Evolutionary conservation across 768 basidiomycete species (phyloP).

Genomic region (Lactifluus echinatus): DNA sequence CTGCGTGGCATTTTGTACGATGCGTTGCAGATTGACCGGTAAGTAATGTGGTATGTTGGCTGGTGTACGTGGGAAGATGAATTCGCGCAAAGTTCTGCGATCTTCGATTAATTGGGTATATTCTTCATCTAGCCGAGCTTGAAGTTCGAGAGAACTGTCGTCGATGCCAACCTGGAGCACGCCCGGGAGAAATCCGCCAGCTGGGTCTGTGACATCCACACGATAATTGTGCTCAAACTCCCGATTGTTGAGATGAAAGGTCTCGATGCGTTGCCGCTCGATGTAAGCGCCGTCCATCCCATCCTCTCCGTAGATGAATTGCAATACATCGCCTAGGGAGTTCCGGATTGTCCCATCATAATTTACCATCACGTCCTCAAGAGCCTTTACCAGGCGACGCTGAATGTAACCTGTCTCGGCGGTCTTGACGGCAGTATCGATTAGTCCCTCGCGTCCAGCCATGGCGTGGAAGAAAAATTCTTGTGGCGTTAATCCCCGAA

Average conservation of each 20-base stretch:
- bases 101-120: constrained; percentile 58
- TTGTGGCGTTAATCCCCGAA: constrained; percentile 92
- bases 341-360: constrained; percentile 98
- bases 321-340: constrained; percentile 90
- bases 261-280: constrained; percentile 90
- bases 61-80: constrained; percentile 74
- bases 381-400: constrained; percentile 92
- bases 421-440: constrained; percentile 99
- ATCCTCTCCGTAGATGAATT: constrained; percentile 97
- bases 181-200: constrained; percentile 70
- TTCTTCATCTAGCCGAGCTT: constrained; percentile 77
- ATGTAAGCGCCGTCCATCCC: constrained; percentile 99
- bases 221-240: constrained; percentile 89
- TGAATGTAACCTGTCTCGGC: constrained; percentile 99
- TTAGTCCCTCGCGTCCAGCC: constrained; percentile 98
- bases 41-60: constrained; percentile 72
- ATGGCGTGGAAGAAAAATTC: constrained; percentile 99
- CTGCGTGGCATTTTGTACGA: constrained; percentile 90
- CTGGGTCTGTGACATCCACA: constrained; percentile 86
- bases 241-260: constrained; percentile 69
- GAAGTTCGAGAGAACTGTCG: constrained; percentile 73
- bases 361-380: constrained; percentile 95
- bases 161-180: constrained; percentile 84
- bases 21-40: constrained; percentile 91
- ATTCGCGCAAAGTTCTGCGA: constrained; percentile 66